Evolutionary conservation across 2,329 filamentous ascomycete species (phyloP).

Genomic region (Capronia coronata): DNA sequence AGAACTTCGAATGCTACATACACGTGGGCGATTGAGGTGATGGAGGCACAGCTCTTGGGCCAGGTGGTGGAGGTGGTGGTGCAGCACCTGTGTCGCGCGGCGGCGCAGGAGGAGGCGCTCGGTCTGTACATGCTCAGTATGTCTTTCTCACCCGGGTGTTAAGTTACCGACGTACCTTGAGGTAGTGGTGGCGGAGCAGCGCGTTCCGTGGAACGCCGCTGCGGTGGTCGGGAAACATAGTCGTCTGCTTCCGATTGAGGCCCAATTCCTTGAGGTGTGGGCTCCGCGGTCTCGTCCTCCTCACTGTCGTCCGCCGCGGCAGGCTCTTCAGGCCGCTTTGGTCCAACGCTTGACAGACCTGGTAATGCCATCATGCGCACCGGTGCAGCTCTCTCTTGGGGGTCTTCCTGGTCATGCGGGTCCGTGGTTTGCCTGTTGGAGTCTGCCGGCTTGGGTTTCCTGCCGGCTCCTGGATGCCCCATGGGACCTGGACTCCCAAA

Average conservation of each 20-base stretch:
- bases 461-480: constrained; percentile 44
- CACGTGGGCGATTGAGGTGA: constrained; percentile 20
- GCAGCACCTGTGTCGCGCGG: constrained; percentile 38
- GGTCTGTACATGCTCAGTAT: constrained; percentile 34
- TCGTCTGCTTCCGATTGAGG: constrained; percentile 22
- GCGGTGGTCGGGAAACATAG: constrained; percentile 22
- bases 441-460: constrained; percentile 46
- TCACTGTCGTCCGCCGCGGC: constrained; percentile 32
- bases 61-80: constrained; percentile 36
- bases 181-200: constrained; percentile 42
- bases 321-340: constrained; percentile 49
- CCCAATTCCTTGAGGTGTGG: constrained; percentile 22
- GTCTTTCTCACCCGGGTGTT: neutral
- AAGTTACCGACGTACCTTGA: constrained; percentile 43
- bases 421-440: constrained; percentile 32
- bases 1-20: constrained; percentile 6
- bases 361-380: constrained; percentile 59
- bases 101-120: constrained; percentile 41
- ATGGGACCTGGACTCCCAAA: constrained; percentile 68
- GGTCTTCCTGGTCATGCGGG: constrained; percentile 33
- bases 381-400: constrained; percentile 36
- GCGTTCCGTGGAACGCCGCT: constrained; percentile 36
- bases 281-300: constrained; percentile 26
- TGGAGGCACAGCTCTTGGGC: constrained; percentile 10
- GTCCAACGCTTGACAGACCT: constrained; percentile 56